Evolutionary conservation across 371 early-diverging fungal species (phyloP).

Genomic region (Blakeslea trispora): DNA sequence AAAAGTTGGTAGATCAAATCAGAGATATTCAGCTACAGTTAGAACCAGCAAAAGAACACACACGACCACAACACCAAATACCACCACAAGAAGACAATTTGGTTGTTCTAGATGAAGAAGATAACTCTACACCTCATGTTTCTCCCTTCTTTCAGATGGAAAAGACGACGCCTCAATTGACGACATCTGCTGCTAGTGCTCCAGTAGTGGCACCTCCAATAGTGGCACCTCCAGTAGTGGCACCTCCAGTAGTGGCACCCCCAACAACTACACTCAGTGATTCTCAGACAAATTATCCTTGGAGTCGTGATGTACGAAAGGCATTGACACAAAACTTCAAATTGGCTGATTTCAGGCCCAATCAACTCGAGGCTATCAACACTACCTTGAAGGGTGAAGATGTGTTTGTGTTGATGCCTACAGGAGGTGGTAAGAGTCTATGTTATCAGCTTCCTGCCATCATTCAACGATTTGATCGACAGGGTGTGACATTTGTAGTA

Average conservation of each 20-base stretch:
- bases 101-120: not conserved
- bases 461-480: slow-evolving; percentile 52
- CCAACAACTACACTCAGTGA: not conserved
- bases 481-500: slow-evolving; percentile 92
- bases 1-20: slow-evolving; percentile 1
- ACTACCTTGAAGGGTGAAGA: slow-evolving; percentile 87
- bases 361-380: slow-evolving; percentile 95
- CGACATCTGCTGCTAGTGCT: no score
- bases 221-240: not conserved
- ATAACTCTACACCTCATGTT: not conserved
- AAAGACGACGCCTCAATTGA: not conserved
- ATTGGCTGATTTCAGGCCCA: slow-evolving; percentile 83
- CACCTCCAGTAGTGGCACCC: not conserved
- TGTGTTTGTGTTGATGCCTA: slow-evolving; percentile 99
- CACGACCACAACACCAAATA: not conserved
- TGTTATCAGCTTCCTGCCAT: slow-evolving; percentile 98
- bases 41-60: no score
- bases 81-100: not conserved
- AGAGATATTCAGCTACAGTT: slow-evolving; percentile 4
- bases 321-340: slow-evolving; percentile 75
- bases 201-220: not conserved
- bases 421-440: slow-evolving; percentile 99
- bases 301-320: slow-evolving; percentile 80
- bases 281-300: slow-evolving; percentile 49
- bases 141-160: not conserved